A percentile compares a stretch with the other conserved stretches of the same genome.
Conservation (phyloP, 1,139 yeast species). For the Pichia sp. region DNA sequence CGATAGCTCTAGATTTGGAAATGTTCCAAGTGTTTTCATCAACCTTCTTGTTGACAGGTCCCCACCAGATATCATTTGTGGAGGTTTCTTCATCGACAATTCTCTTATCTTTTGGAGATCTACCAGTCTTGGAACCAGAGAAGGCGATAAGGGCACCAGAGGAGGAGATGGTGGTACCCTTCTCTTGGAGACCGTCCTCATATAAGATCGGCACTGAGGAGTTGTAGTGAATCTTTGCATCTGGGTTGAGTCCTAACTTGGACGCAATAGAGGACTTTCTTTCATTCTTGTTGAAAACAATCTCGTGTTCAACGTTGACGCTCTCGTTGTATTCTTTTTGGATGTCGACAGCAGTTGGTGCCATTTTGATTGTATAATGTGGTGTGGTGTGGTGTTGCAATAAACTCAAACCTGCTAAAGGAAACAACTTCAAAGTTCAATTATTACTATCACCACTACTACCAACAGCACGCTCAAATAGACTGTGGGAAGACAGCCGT, state of each 20-base stretch:
- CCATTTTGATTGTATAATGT: slow-evolving; percentile 22
- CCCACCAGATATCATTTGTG: slow-evolving; percentile 92
- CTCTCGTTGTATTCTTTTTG: slow-evolving; percentile 24
- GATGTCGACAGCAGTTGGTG: slow-evolving; percentile 32
- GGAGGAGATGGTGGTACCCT: slow-evolving; percentile 86
- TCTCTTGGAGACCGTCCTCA: slow-evolving; percentile 90
- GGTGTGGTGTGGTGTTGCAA: too few species aligned
- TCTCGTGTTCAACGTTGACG: slow-evolving; percentile 18
- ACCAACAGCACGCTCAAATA: too few species aligned
- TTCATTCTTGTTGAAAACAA: slow-evolving; percentile 20
- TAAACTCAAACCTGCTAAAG: neutral
- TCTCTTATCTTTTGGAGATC: slow-evolving; percentile 98
- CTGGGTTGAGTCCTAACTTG: slow-evolving; percentile 35
- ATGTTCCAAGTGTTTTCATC: slow-evolving; percentile 94
- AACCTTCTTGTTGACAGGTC: slow-evolving; percentile 95
- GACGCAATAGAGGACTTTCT: slow-evolving; percentile 26
- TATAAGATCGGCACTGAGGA: slow-evolving; percentile 90
- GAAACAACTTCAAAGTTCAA: neutral
- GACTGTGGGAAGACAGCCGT: neutral
- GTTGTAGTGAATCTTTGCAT: slow-evolving; percentile 65
- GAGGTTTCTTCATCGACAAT: slow-evolving; percentile 93
- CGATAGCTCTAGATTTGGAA: slow-evolving; percentile 94
- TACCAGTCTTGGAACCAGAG: slow-evolving; percentile 94
- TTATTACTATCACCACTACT: too few species aligned
- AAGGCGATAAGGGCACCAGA: slow-evolving; percentile 95